phyloP scores from a whole-genome alignment of 169 alveolate species.

The Babesia ovata region DNA sequence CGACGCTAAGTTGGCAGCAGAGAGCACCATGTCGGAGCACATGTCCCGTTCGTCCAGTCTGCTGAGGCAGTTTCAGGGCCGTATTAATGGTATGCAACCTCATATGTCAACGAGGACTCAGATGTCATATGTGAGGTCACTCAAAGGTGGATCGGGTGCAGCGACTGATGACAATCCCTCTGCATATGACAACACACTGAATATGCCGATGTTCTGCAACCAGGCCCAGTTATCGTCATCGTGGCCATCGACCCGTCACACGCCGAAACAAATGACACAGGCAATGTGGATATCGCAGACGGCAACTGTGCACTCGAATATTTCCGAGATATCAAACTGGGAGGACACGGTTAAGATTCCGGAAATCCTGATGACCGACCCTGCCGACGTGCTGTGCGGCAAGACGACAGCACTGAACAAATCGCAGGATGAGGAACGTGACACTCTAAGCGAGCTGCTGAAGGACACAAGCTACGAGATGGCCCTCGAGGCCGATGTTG shows the following conservation, averaged over 20 bases:
- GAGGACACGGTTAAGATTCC: slow-evolving; percentile 65
- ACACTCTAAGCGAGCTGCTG: slow-evolving; percentile 41
- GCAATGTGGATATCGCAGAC: slow-evolving; percentile 59
- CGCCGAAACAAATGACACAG: slow-evolving; percentile 53
- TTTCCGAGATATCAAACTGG: slow-evolving; percentile 43
- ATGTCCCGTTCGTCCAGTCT: slow-evolving; percentile 20
- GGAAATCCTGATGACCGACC: slow-evolving; percentile 63
- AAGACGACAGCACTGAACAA: slow-evolving; percentile 3
- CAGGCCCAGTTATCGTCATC: background rate
- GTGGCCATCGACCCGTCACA: background rate
- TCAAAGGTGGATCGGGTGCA: background rate
- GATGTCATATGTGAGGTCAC: slow-evolving; percentile 5
- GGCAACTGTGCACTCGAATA: slow-evolving; percentile 46
- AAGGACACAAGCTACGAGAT: slow-evolving; percentile 42
- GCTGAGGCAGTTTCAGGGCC: slow-evolving; percentile 16
- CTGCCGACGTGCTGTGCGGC: slow-evolving; percentile 59
- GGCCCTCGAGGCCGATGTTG: slow-evolving; percentile 35
- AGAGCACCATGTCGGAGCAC: slow-evolving; percentile 10
- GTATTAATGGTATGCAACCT: background rate
- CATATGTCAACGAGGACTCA: slow-evolving; percentile 7
- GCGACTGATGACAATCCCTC: background rate
- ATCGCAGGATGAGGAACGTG: slow-evolving; percentile 34
- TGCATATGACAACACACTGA: background rate
- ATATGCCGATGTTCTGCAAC: background rate
- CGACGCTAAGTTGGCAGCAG: slow-evolving; percentile 19